Percentiles rank a stretch among this genome's conserved stretches.
Conservation (phyloP, 352 stramenopile genomes). For the Thalassiosira delicatula region DNA sequence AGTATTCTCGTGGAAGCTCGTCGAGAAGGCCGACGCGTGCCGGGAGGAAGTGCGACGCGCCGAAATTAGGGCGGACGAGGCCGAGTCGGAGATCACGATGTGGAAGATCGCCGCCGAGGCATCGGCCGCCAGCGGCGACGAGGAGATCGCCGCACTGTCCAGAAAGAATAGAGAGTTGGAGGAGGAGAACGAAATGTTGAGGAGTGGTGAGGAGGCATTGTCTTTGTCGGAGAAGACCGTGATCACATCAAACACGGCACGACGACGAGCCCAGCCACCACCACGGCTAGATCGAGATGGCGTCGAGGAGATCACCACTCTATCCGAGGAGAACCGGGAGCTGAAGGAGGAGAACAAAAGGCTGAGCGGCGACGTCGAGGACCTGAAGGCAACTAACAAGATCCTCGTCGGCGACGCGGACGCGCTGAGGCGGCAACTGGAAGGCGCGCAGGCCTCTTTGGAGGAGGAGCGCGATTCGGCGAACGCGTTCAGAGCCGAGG, state of each 20-base stretch:
- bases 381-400: too few relatives aligned
- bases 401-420: too few relatives aligned
- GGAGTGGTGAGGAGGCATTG: too few relatives aligned
- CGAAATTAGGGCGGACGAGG: too few relatives aligned
- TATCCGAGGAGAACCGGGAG: neutral
- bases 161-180: neutral
- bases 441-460: too few relatives aligned
- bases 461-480: too few relatives aligned
- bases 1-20: too few relatives aligned
- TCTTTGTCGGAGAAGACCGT: neutral
- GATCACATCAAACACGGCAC: neutral
- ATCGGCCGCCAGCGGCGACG: neutral
- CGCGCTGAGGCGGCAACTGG: too few relatives aligned
- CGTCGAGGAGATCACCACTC: neutral
- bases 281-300: too few relatives aligned
- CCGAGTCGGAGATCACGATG: neutral
- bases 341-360: too few relatives aligned
- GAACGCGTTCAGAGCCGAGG: too few relatives aligned
- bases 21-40: neutral
- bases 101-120: neutral
- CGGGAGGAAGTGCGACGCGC: neutral
- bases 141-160: neutral
- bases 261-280: neutral
- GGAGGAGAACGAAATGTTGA: conserved; percentile 1
- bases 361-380: too few relatives aligned